Conservation (phyloP, 768 basidiomycete species). For the Pisolithus orientalis region DNA sequence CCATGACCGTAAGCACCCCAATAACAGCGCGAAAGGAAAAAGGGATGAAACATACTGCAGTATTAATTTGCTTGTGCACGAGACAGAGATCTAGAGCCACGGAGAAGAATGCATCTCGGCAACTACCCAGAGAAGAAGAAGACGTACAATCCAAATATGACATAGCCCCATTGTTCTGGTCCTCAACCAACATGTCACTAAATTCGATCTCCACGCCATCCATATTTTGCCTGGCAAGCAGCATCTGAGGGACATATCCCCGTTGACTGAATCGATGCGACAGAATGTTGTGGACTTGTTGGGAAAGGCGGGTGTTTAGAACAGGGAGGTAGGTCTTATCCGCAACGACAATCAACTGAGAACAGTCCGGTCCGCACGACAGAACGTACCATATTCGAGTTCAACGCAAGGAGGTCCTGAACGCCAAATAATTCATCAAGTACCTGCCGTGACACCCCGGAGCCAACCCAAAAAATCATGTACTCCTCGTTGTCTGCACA, state of each 20-base stretch:
- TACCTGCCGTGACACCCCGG: conserved; percentile 73
- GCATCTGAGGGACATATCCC: conserved; percentile 50
- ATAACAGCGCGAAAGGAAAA: background rate
- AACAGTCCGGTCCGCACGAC: background rate
- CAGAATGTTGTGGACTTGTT: conserved; percentile 84
- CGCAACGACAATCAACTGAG: conserved; percentile 3
- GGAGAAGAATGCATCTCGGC: background rate
- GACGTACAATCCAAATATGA: conserved; percentile 83
- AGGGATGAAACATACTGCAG: conserved; percentile 16
- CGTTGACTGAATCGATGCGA: conserved; percentile 54
- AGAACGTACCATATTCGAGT: conserved; percentile 58
- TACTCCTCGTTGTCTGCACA: conserved; percentile 78
- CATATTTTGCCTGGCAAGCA: conserved; percentile 85
- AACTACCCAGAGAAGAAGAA: background rate
- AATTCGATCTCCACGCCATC: conserved; percentile 94
- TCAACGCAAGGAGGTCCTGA: conserved; percentile 67
- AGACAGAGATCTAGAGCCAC: conserved; percentile 23
- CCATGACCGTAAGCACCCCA: conserved; percentile 1
- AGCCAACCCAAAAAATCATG: conserved; percentile 88
- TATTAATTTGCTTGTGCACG: conserved; percentile 27
- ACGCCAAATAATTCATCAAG: conserved; percentile 79
- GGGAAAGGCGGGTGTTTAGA: conserved; percentile 70
- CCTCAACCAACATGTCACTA: conserved; percentile 95
- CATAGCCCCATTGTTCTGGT: conserved; percentile 93
- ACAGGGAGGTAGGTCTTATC: conserved; percentile 67